Conservation (phyloP, 2,329 filamentous ascomycete species). For the Xylaria sp. region DNA sequence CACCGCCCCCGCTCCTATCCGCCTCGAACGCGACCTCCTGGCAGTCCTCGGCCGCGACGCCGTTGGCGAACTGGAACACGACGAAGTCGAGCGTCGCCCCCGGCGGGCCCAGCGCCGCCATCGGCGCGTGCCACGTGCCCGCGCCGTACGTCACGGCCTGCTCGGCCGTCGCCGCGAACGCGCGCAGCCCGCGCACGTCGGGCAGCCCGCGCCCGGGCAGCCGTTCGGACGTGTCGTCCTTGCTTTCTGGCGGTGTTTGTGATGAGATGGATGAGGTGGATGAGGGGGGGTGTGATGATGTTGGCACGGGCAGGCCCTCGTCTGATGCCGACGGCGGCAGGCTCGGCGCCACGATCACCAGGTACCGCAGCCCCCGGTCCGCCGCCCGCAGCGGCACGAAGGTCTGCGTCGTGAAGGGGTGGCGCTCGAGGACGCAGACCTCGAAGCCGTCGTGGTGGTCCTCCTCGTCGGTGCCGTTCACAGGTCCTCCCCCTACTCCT, state of each 20-base stretch:
- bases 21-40: constrained; percentile 64
- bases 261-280: too few species aligned
- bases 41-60: constrained; percentile 80
- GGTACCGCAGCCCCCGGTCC: constrained; percentile 58
- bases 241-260: constrained; percentile 7
- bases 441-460: constrained; percentile 53
- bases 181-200: constrained; percentile 69
- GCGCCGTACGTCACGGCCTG: constrained; percentile 92
- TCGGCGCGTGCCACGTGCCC: constrained; percentile 95
- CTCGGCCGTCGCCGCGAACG: constrained; percentile 75
- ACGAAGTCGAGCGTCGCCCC: constrained; percentile 76
- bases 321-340: constrained; percentile 50
- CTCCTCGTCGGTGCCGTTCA: too few species aligned
- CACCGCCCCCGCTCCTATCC: too few species aligned
- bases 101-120: constrained; percentile 75
- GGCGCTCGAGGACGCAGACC: constrained; percentile 79
- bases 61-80: constrained; percentile 87
- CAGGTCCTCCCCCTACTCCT: too few species aligned
- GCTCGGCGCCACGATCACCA: constrained; percentile 88
- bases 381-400: constrained; percentile 73
- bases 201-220: constrained; percentile 68
- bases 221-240: constrained; percentile 14
- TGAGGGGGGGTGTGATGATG: constrained; percentile 17
- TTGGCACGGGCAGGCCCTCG: constrained; percentile 45
- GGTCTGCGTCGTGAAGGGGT: constrained; percentile 92